phyloP scores from a whole-genome alignment of 192 early-diverging fungal species.

The Backusella morwellensis region DNA sequence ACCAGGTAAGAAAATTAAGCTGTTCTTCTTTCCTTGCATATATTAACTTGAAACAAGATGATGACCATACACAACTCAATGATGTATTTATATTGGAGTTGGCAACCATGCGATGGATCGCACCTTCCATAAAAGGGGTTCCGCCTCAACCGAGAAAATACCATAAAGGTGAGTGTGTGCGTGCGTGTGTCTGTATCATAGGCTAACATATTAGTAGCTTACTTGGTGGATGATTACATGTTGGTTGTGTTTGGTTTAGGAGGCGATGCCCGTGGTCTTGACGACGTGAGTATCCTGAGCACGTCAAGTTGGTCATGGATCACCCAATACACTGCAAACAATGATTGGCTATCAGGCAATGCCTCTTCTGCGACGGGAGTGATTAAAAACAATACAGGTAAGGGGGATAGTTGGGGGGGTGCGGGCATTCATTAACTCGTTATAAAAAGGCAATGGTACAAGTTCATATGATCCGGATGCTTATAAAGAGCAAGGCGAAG shows the following conservation, averaged over 20 bases:
- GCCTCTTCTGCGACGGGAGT: background rate
- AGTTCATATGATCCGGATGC: background rate
- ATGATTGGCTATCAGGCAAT: slow-evolving; percentile 2
- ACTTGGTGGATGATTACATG: slow-evolving; percentile 26
- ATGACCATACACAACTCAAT: slow-evolving; percentile 17
- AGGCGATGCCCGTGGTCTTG: background rate
- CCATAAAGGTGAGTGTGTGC: slow-evolving; percentile 18
- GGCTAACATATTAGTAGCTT: background rate
- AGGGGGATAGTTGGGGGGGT: no score
- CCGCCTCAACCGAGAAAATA: slow-evolving; percentile 31
- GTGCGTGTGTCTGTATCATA: background rate
- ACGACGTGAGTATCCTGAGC: slow-evolving; percentile 24
- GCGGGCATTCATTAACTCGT: background rate
- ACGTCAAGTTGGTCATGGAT: slow-evolving; percentile 24
- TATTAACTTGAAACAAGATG: background rate
- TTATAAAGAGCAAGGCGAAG: background rate
- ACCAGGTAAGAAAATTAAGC: slow-evolving; percentile 8
- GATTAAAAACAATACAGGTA: slow-evolving; percentile 5
- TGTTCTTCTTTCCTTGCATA: background rate
- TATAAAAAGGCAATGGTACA: background rate
- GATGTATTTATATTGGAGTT: slow-evolving; percentile 29
- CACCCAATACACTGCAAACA: slow-evolving; percentile 25
- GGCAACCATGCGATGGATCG: slow-evolving; percentile 20
- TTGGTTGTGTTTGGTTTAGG: slow-evolving; percentile 24
- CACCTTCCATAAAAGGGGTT: slow-evolving; percentile 21